Percentiles rank a stretch among this genome's conserved stretches.
Evolutionary conservation across 2,329 filamentous ascomycete species (phyloP).

Genomic region (Apiospora marii): DNA sequence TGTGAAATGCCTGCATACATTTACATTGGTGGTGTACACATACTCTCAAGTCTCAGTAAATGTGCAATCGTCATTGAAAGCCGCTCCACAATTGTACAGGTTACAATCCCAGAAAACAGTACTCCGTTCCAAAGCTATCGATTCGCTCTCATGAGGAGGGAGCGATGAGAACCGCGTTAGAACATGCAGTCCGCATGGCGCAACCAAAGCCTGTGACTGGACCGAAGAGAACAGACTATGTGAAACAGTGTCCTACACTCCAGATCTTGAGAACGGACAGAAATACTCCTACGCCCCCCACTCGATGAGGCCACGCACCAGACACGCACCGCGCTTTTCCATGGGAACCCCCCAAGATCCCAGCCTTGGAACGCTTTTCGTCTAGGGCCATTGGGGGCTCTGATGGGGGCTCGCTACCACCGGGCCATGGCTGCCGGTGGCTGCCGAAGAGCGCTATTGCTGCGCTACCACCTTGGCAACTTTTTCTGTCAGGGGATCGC

Average conservation of each 20-base stretch:
- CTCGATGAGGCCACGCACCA: background rate
- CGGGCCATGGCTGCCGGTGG: conserved; percentile 13
- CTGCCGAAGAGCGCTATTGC: conserved; percentile 21
- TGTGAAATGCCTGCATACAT: background rate
- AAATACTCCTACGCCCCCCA: conserved; percentile 8
- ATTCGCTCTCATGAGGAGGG: background rate
- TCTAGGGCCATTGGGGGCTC: background rate
- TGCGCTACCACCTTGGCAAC: conserved; percentile 17
- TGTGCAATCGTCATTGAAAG: background rate
- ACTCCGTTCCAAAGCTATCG: background rate
- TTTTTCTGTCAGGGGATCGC: conserved; percentile 16
- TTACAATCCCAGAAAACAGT: background rate
- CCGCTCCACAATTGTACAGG: background rate
- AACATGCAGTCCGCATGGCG: background rate
- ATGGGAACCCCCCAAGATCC: background rate
- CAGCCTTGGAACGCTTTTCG: background rate
- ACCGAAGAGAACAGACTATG: background rate
- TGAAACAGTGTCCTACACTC: conserved; percentile 1
- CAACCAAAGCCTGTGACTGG: background rate
- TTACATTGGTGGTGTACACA: background rate
- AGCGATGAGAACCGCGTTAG: background rate
- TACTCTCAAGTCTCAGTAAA: background rate
- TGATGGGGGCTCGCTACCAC: conserved; percentile 3
- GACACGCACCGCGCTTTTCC: background rate
- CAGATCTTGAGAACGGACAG: background rate